Conservation (phyloP, 2,329 filamentous ascomycete species). For the Hymenoscyphus fraxineus region DNA sequence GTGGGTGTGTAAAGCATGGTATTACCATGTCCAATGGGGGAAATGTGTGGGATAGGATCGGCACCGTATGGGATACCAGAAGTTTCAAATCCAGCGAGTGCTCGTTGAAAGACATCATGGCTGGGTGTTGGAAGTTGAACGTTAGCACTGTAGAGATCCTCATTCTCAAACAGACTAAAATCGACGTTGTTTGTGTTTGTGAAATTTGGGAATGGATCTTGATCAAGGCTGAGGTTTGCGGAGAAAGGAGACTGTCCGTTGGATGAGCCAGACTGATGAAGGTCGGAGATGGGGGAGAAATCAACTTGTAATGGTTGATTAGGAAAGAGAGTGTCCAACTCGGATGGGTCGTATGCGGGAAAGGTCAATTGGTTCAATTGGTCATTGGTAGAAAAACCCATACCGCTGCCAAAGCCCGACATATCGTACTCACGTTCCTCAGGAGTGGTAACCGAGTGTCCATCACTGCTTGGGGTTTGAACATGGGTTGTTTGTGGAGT, state of each 20-base stretch:
- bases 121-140: conserved; percentile 53
- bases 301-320: conserved; percentile 26
- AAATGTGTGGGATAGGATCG: conserved; percentile 54
- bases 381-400: conserved; percentile 15
- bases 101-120: conserved; percentile 40
- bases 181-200: conserved; percentile 39
- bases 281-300: conserved; percentile 31
- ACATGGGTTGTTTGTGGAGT: conserved; percentile 56
- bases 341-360: conserved; percentile 25
- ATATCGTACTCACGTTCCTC: conserved; percentile 27
- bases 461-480: conserved; percentile 56
- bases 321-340: conserved; percentile 26
- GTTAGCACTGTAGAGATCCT: conserved; percentile 59
- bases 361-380: conserved; percentile 21
- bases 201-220: conserved; percentile 49
- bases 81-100: conserved; percentile 27
- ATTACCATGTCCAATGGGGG: conserved; percentile 64
- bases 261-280: conserved; percentile 24
- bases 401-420: conserved; percentile 16
- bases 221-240: conserved; percentile 43
- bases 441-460: conserved; percentile 27
- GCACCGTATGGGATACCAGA: conserved; percentile 29
- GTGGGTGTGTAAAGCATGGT: conserved; percentile 66
- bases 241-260: conserved; percentile 35
- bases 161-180: conserved; percentile 54